Conservation (phyloP, 2,329 filamentous ascomycete genomes). For the Fonsecaea pedrosoi region DNA sequence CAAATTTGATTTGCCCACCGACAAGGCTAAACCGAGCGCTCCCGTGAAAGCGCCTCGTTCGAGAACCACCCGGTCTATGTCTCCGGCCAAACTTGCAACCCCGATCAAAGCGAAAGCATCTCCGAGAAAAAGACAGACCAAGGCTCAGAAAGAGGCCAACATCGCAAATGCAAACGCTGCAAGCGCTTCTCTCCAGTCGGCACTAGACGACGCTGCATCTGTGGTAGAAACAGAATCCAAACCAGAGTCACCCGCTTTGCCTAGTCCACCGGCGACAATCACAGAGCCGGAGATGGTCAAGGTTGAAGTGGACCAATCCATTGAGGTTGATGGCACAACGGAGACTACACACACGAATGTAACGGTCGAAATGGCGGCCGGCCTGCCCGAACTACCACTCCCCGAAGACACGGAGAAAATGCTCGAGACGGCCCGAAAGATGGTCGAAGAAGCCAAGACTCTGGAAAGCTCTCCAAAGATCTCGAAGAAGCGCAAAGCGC, state of each 20-base stretch:
- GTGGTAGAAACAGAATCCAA: constrained; percentile 40
- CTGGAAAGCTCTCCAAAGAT: constrained; percentile 47
- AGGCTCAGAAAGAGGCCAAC: constrained; percentile 56
- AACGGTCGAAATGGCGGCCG: constrained; percentile 75
- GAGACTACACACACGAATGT: constrained; percentile 76
- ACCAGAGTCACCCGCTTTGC: constrained; percentile 14
- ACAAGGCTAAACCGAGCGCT: constrained; percentile 45
- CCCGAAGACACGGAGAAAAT: constrained; percentile 81
- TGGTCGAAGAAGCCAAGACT: constrained; percentile 76
- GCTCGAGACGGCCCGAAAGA: constrained; percentile 84
- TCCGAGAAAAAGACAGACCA: constrained; percentile 61
- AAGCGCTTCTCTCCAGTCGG: constrained; percentile 56
- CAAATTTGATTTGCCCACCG: constrained; percentile 69
- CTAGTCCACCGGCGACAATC: constrained; percentile 10
- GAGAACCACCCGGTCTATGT: constrained; percentile 66
- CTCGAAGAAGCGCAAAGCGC: constrained; percentile 71
- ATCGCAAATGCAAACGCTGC: constrained; percentile 57
- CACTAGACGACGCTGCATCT: constrained; percentile 53
- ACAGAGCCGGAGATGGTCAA: constrained; percentile 61
- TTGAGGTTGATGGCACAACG: constrained; percentile 70
- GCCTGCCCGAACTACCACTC: constrained; percentile 69
- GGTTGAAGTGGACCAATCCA: constrained; percentile 72
- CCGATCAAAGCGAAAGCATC: constrained; percentile 52
- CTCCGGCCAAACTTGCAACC: constrained; percentile 55
- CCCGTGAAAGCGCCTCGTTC: constrained; percentile 43